Evolutionary conservation across 345 rosid genomes (phyloP), one percentile per base, ranked within the genome.

Genomic region (Corymbia maculata): DNA sequence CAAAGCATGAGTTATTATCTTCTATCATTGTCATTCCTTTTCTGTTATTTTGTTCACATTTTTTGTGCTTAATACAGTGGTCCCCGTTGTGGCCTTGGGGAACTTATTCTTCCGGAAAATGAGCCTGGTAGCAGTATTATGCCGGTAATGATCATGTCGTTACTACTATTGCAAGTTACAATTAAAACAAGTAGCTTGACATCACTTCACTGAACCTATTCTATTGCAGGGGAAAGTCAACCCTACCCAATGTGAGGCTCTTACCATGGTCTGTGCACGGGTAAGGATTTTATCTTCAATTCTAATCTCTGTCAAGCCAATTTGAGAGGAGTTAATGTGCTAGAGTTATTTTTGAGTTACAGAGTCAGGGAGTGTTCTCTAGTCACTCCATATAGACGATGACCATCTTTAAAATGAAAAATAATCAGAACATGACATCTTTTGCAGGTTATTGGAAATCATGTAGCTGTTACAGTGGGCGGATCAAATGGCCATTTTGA

Each of bases 91-190:
- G 99, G 99, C 88, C 99, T 97, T 59, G 99, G 99, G 87, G 99
- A 97, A 91, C 99, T 97, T 88, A 93, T 95, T 94, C 98, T 97
- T 89, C 99, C 99, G 90, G 99, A 97, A 95, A 97, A 97, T 90
- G 99, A 97, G 93, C 99, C 98, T 36, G 99, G 99, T 89, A 97
- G 99, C 95, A 97, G 99, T 92, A 97, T 96, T 88, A 97, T 97
- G 99, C 99, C 99, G 68, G 99, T 97, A 95, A 88, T 90, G 28
- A 87, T 87, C 52, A 91, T 86, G 49, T 59, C 49, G 26, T 36
- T 19, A 75, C 14, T 75, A 19, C 11, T 75, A 42, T 21, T 19
- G 26, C 82, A 36, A 75, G 49, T 10, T 0, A 42, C 10, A 36
- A 17, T 75, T 75, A 44, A 68, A 70, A 45, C 75, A 87, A 15